These are phyloP conservation scores for Xylaria digitata DNA, from an alignment of 2,329 filamentous ascomycete genomes.

Conservation along the genomic window DNA sequence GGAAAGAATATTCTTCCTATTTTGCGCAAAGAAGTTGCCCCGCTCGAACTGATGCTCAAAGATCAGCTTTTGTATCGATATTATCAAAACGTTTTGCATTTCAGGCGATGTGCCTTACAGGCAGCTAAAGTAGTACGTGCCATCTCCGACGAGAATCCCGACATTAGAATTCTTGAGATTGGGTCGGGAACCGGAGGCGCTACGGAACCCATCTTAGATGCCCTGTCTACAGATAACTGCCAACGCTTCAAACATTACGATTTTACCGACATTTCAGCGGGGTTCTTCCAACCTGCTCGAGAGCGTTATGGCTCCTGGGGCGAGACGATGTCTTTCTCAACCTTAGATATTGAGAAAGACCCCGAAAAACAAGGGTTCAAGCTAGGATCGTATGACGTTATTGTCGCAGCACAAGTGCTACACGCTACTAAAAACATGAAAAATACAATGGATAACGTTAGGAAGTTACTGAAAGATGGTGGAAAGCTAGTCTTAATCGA, in stretches of 20 bases:
- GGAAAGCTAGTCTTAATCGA: slow-evolving; percentile 42
- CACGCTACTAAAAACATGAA: slow-evolving; percentile 40
- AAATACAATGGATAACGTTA: slow-evolving; percentile 39
- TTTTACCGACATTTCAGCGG: slow-evolving; percentile 31
- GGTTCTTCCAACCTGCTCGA: slow-evolving; percentile 24
- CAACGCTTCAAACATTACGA: slow-evolving; percentile 20
- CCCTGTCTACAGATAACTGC: slow-evolving; percentile 20
- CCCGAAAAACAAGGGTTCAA: slow-evolving; percentile 29
- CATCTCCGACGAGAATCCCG: slow-evolving; percentile 36
- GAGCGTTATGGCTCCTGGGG: slow-evolving; percentile 30
- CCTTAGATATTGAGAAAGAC: slow-evolving; percentile 49
- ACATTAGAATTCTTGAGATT: slow-evolving; percentile 32
- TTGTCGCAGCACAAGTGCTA: slow-evolving; percentile 43
- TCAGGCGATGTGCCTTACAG: background rate
- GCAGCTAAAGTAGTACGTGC: slow-evolving; percentile 27
- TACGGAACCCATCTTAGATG: slow-evolving; percentile 23
- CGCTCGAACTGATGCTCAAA: slow-evolving; percentile 27
- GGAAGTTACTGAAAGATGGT: slow-evolving; percentile 41
- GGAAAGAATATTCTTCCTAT: slow-evolving; percentile 27
- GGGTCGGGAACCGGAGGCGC: slow-evolving; percentile 29
- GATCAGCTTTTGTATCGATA: slow-evolving; percentile 20
- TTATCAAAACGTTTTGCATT: slow-evolving; percentile 18
- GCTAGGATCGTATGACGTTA: slow-evolving; percentile 41
- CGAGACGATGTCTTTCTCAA: slow-evolving; percentile 48
- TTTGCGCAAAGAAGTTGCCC: slow-evolving; percentile 23